phyloP scores from a whole-genome alignment of 2,329 filamentous ascomycete genomes.

The Exophiala oligosperma region DNA sequence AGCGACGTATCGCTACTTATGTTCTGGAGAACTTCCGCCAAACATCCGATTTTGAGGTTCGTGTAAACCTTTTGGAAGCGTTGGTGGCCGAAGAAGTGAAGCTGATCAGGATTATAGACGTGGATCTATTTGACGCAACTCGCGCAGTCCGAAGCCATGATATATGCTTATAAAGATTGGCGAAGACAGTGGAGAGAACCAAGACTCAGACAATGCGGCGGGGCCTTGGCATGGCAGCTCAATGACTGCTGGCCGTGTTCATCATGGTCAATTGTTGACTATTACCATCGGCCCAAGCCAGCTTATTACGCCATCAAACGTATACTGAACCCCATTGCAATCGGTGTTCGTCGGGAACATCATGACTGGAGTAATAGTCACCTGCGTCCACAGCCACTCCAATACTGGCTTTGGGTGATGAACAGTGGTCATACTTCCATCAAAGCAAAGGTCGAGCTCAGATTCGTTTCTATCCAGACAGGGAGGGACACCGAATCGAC shows the following conservation, averaged over 20 bases:
- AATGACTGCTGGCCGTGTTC: constrained; percentile 61
- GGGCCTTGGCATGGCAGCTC: constrained; percentile 49
- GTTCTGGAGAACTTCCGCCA: constrained; percentile 79
- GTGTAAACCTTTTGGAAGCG: not conserved
- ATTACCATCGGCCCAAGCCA: constrained; percentile 60
- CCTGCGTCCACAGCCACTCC: not conserved
- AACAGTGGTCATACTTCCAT: constrained; percentile 41
- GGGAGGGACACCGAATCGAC: constrained; percentile 54
- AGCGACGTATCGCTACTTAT: constrained; percentile 81
- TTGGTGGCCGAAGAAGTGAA: not conserved
- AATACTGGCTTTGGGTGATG: constrained; percentile 51
- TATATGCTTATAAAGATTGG: constrained; percentile 60
- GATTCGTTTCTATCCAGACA: constrained; percentile 55
- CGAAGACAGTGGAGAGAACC: constrained; percentile 47
- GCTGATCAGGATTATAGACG: constrained; percentile 38
- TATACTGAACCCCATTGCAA: no score
- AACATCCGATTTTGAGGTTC: constrained; percentile 41
- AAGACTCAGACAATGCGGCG: constrained; percentile 39
- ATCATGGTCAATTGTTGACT: constrained; percentile 63
- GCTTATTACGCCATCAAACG: constrained; percentile 51
- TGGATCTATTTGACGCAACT: constrained; percentile 69
- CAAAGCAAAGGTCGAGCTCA: constrained; percentile 36
- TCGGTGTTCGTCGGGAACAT: no score
- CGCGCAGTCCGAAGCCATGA: constrained; percentile 60
- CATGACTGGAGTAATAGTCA: not conserved